Evolutionary conservation across 164 flowering plant genomes (phyloP).

Genomic region (Hamamelis virginiana): DNA sequence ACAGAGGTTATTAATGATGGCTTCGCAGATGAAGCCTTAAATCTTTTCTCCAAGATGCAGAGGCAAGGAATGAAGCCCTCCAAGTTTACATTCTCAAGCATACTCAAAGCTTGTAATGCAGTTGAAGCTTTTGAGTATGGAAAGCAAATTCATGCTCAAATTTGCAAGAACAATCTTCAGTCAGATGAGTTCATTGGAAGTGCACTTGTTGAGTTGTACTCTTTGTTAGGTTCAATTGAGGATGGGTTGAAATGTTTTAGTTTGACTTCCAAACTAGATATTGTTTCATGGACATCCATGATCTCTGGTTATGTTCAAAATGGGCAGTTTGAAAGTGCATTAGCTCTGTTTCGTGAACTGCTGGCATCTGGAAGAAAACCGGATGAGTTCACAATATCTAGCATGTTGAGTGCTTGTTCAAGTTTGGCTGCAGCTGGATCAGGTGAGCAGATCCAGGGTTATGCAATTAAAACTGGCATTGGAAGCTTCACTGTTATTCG

Average conservation of each 20-base stretch:
- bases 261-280: too few species aligned
- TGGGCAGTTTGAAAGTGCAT: too few species aligned
- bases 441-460: slow-evolving; percentile 53
- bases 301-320: too few species aligned
- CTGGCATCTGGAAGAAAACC: slow-evolving; percentile 38
- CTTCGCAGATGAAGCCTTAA: slow-evolving; percentile 28
- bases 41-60: slow-evolving; percentile 42
- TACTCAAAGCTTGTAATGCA: slow-evolving; percentile 44
- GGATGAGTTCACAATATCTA: slow-evolving; percentile 45
- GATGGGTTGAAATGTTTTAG: slow-evolving; percentile 43
- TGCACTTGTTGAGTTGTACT: slow-evolving; percentile 49
- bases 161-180: slow-evolving; percentile 38
- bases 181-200: slow-evolving; percentile 52
- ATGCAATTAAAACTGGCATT: slow-evolving; percentile 42
- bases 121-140: slow-evolving; percentile 36
- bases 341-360: slow-evolving; percentile 29
- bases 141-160: slow-evolving; percentile 55
- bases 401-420: slow-evolving; percentile 48
- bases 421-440: slow-evolving; percentile 35
- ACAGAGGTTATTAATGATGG: slow-evolving; percentile 18
- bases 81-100: slow-evolving; percentile 45
- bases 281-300: too few species aligned
- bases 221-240: slow-evolving; percentile 28
- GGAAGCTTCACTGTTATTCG: slow-evolving; percentile 23
- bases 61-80: slow-evolving; percentile 42